These are phyloP conservation scores for Populus hybrid DNA, from an alignment of 441 rosid genomes.

Conservation along the genomic window DNA sequence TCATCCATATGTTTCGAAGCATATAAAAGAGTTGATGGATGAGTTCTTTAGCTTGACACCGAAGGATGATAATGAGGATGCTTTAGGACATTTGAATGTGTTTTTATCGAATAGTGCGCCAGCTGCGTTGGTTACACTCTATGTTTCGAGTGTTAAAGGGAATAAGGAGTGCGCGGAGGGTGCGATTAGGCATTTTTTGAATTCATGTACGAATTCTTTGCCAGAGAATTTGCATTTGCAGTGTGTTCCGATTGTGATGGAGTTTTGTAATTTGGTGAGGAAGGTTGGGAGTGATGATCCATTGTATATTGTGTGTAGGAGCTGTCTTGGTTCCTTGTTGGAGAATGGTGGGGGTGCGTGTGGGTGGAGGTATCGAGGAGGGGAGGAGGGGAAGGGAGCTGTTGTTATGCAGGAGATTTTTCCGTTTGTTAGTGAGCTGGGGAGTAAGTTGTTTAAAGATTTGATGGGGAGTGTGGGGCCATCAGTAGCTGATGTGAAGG, in stretches of 20 bases:
- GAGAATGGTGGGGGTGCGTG: neutral
- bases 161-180: constrained; percentile 55
- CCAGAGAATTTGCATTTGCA: constrained; percentile 41
- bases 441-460: constrained; percentile 44
- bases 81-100: constrained; percentile 49
- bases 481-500: constrained; percentile 42
- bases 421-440: constrained; percentile 72
- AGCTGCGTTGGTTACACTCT: constrained; percentile 67
- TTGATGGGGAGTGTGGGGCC: constrained; percentile 40
- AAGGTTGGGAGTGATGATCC: constrained; percentile 41
- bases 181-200: constrained; percentile 57
- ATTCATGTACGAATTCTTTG: constrained; percentile 27
- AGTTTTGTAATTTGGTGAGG: constrained; percentile 77
- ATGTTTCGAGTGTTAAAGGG: constrained; percentile 40
- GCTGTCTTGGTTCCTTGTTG: constrained; percentile 39
- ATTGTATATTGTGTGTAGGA: constrained; percentile 63
- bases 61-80: constrained; percentile 29
- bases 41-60: constrained; percentile 49
- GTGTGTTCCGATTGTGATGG: constrained; percentile 64
- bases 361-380: constrained; percentile 10
- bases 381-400: constrained; percentile 25
- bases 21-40: constrained; percentile 38
- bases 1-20: constrained; percentile 22
- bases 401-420: constrained; percentile 50
- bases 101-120: constrained; percentile 65